Conservation (phyloP, 2,329 filamentous ascomycete species). For the Thyridium curvatum region DNA sequence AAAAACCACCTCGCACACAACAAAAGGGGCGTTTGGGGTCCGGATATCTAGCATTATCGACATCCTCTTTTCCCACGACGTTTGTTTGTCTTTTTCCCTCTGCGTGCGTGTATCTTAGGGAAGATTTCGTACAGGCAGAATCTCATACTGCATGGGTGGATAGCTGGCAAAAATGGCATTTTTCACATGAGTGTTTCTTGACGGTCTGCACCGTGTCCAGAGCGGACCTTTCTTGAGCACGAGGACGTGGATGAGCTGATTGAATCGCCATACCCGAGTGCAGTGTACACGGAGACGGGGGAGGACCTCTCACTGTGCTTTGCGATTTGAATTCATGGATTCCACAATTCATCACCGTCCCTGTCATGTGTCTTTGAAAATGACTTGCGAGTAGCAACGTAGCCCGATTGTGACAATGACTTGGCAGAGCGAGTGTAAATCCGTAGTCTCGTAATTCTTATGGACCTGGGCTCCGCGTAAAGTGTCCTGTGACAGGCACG, state of each 20-base stretch:
- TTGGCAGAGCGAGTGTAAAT: no score
- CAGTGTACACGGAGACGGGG: conserved; percentile 31
- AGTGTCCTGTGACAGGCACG: no score
- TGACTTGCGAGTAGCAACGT: no score
- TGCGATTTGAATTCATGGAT: conserved; percentile 52
- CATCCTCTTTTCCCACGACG: conserved; percentile 25
- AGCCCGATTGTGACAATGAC: no score
- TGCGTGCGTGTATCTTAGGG: conserved; percentile 35
- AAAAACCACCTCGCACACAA: conserved; percentile 42
- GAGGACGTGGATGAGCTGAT: conserved; percentile 57
- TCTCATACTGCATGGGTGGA: conserved; percentile 46
- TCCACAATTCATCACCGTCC: conserved; percentile 25
- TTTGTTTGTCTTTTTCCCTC: conserved; percentile 38
- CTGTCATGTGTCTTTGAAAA: no score
- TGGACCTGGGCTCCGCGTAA: no score
- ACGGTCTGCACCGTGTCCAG: no score
- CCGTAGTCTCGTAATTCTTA: no score
- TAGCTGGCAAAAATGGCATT: conserved; percentile 49
- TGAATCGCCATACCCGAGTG: conserved; percentile 57
- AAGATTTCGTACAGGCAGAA: conserved; percentile 22
- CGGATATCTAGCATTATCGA: conserved; percentile 75
- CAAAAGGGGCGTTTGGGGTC: conserved; percentile 66
- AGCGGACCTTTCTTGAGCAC: conserved; percentile 26
- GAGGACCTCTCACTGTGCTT: conserved; percentile 46
- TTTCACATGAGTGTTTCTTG: conserved; percentile 46